Base-by-base conservation (phyloP, 2,329 filamentous ascomycete species). In the Aspergillus flavus region DNA sequence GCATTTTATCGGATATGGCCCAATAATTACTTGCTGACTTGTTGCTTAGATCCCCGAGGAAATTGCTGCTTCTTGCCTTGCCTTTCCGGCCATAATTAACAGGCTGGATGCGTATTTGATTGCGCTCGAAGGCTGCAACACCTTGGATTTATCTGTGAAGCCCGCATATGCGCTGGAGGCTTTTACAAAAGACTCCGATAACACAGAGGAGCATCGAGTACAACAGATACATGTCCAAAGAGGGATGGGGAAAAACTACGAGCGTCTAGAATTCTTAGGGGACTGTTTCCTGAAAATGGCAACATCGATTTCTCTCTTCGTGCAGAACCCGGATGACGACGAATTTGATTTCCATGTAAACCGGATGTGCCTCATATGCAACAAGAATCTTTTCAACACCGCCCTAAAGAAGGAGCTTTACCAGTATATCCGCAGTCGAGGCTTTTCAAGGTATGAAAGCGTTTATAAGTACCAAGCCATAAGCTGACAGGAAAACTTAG, bases 201-300 rank as follows among this genome's bases (percentile, higher is more conserved):
- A 94, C 67, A 89, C 88, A 0, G 90, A 91, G 9, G 92, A 96
- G 43, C 86, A 92, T 64, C 83, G 82, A 0, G 81, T 85, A 39
- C 84, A 90, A 61, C 86, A 91, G 45, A 78, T 92, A 58, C 91
- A 93, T 68, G 88, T 94, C 54, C 91, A 93, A 69, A 82, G 86
- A 55, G 94, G 93, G 3, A 97, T 97, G 93, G 93, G 93, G 1
- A 90, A 89, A 45, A 98, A 98, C 70, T 99, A 99, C 71, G 95
- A 99, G 76, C 87, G 95, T 14, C 84, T 98, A 0, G 95, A 99
- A 72, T 96, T 97, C 64, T 84, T 98, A 2, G 95, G 95, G 0
- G 95, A 99, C 75, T 91, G 90, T 39, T 97, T 97, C 72, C 83
- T 99, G 63, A 99, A 99, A 78, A 94, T 97, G 89, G 92, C 92